Conservation (phyloP, 768 basidiomycete species). For the Termitomyces sp. region DNA sequence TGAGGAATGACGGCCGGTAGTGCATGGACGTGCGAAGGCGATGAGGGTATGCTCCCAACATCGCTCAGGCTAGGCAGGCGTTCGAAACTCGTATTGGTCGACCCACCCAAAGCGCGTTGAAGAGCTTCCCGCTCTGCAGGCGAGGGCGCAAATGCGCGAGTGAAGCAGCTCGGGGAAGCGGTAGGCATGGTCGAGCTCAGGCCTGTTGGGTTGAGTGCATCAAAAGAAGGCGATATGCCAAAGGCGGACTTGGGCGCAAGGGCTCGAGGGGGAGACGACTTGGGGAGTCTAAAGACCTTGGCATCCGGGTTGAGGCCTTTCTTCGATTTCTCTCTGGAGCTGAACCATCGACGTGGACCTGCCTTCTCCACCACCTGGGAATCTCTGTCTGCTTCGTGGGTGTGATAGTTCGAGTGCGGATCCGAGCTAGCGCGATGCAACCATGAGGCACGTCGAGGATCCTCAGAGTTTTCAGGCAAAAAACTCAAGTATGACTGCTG, state of each 20-base stretch:
- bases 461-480: conserved; percentile 19
- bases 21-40: conserved; percentile 50
- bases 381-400: conserved; percentile 9
- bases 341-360: conserved; percentile 43
- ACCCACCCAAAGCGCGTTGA: conserved; percentile 70
- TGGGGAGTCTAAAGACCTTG: conserved; percentile 67
- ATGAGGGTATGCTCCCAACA: conserved; percentile 67
- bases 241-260: conserved; percentile 12
- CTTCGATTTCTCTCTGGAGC: conserved; percentile 43
- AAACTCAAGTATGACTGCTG: conserved; percentile 3
- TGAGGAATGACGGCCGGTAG: conserved; percentile 19
- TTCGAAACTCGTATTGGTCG: conserved; percentile 71
- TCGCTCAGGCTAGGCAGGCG: conserved; percentile 74
- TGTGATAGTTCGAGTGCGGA: conserved; percentile 16
- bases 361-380: conserved; percentile 19
- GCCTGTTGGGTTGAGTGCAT: conserved; percentile 61
- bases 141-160: conserved; percentile 85
- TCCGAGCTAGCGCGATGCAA: conserved; percentile 30
- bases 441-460: conserved; percentile 23
- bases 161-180: conserved; percentile 42
- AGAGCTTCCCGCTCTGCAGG: conserved; percentile 83
- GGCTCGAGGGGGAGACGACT: conserved; percentile 13
- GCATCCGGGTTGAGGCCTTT: conserved; percentile 82
- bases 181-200: conserved; percentile 30
- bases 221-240: conserved; percentile 26